Percentiles rank a stretch among this genome's conserved stretches.
Evolutionary conservation across 768 basidiomycete genomes (phyloP).

Genomic region (Saitozyma podzolica): DNA sequence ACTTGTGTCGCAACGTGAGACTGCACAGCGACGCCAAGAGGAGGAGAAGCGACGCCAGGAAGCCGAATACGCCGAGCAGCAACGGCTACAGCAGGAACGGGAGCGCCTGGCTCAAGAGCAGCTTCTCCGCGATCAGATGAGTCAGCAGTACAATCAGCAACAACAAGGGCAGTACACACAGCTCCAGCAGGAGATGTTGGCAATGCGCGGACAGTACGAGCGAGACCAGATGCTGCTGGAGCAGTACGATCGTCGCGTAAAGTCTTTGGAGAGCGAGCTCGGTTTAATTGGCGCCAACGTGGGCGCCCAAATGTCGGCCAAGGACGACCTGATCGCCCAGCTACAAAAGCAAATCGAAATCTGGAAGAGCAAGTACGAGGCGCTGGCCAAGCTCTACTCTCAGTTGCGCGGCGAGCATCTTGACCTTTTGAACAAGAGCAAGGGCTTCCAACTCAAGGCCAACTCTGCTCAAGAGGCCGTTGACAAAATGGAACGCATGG

Average conservation of each 20-base stretch:
- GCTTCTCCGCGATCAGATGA: slow-evolving; percentile 59
- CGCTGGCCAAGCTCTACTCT: slow-evolving; percentile 95
- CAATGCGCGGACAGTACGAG: slow-evolving; percentile 94
- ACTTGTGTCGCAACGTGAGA: slow-evolving; percentile 74
- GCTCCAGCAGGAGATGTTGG: slow-evolving; percentile 83
- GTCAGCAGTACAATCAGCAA: slow-evolving; percentile 56
- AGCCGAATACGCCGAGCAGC: slow-evolving; percentile 84
- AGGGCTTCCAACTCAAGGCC: slow-evolving; percentile 94
- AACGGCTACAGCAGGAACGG: slow-evolving; percentile 80
- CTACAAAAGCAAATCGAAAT: slow-evolving; percentile 93
- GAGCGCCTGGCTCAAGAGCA: slow-evolving; percentile 88
- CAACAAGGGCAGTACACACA: slow-evolving; percentile 71
- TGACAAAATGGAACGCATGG: slow-evolving; percentile 98
- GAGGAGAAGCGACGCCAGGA: slow-evolving; percentile 78
- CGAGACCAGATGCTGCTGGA: slow-evolving; percentile 96
- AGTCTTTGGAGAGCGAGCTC: slow-evolving; percentile 89
- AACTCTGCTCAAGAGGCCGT: slow-evolving; percentile 98
- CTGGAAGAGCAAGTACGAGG: slow-evolving; percentile 99
- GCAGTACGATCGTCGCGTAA: slow-evolving; percentile 94
- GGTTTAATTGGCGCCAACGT: slow-evolving; percentile 71
- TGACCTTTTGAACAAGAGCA: slow-evolving; percentile 95
- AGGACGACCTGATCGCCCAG: slow-evolving; percentile 93
- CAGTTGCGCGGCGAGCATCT: slow-evolving; percentile 96
- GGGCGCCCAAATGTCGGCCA: slow-evolving; percentile 79
- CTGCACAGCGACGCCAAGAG: slow-evolving; percentile 75